Conservation (phyloP, 2,329 filamentous ascomycete genomes). For the Pseudogymnoascus sp. region DNA sequence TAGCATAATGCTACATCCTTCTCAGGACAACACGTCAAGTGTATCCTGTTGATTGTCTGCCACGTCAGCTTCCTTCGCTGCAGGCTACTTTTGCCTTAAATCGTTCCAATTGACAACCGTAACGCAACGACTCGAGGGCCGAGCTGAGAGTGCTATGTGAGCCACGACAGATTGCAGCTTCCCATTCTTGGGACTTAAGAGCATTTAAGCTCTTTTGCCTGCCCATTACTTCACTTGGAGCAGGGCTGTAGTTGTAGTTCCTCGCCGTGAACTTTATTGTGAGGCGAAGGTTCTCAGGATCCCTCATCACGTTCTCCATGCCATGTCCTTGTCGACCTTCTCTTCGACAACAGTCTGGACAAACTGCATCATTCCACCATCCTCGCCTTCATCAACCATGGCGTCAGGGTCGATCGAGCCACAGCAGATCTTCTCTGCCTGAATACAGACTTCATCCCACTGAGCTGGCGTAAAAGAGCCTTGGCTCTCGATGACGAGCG, state of each 20-base stretch:
- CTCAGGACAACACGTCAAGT: neutral
- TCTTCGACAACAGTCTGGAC: constrained; percentile 55
- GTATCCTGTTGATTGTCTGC: neutral
- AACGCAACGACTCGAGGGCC: neutral
- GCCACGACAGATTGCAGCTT: neutral
- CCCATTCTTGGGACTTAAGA: neutral
- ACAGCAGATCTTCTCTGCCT: constrained; percentile 60
- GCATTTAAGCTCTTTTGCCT: neutral
- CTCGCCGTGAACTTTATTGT: neutral
- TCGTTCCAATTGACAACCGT: neutral
- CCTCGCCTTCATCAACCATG: constrained; percentile 31
- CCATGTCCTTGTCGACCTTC: constrained; percentile 46
- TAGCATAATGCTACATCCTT: neutral
- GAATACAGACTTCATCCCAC: constrained; percentile 65
- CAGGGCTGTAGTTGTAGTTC: neutral
- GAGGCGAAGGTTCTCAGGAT: neutral
- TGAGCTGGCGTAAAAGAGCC: constrained; percentile 67
- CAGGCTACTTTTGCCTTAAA: neutral
- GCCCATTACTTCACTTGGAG: neutral
- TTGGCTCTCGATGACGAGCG: constrained; percentile 75
- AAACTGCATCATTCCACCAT: constrained; percentile 49
- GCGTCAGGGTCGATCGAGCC: constrained; percentile 27
- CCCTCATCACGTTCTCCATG: constrained; percentile 43
- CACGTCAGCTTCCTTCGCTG: neutral
- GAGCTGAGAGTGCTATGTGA: neutral